phyloP scores from a whole-genome alignment of 345 rosid genomes.

The Orychophragmus violaceus region DNA sequence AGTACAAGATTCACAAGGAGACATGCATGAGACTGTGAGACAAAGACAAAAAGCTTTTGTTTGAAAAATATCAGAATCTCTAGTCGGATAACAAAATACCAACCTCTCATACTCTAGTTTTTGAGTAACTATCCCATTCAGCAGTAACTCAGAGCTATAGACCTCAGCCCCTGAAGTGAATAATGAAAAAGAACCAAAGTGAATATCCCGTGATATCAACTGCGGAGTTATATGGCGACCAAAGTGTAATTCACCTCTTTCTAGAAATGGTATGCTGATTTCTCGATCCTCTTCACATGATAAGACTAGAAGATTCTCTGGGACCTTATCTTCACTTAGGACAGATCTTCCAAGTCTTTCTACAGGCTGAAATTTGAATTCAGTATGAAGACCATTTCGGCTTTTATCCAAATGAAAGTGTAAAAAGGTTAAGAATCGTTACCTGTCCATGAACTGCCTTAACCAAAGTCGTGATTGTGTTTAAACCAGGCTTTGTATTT shows the following conservation, averaged over 20 bases:
- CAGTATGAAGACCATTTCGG: neutral
- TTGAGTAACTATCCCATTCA: constrained; percentile 82
- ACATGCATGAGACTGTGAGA: neutral
- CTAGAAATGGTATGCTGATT: constrained; percentile 57
- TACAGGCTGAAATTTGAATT: constrained; percentile 43
- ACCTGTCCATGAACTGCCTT: constrained; percentile 70
- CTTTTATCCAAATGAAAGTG: neutral
- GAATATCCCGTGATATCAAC: neutral
- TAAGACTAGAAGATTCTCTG: constrained; percentile 58
- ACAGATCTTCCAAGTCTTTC: constrained; percentile 75
- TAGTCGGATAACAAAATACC: constrained; percentile 15
- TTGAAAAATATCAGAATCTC: neutral
- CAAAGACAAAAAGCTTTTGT: neutral
- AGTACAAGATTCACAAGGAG: neutral
- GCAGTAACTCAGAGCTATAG: constrained; percentile 76
- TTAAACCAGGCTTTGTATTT: constrained; percentile 61
- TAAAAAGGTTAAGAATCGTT: neutral
- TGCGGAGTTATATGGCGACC: neutral
- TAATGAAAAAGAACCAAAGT: neutral
- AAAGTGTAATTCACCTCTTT: constrained; percentile 48
- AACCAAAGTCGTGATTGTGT: constrained; percentile 51
- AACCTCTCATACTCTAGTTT: constrained; percentile 81
- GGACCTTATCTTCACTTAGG: constrained; percentile 45
- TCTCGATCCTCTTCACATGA: constrained; percentile 78
- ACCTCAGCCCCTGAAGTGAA: constrained; percentile 53